Evolutionary conservation across 768 basidiomycete species (phyloP), one percentile per base, ranked within the genome.

Genomic region (Pisolithus marmoratus): DNA sequence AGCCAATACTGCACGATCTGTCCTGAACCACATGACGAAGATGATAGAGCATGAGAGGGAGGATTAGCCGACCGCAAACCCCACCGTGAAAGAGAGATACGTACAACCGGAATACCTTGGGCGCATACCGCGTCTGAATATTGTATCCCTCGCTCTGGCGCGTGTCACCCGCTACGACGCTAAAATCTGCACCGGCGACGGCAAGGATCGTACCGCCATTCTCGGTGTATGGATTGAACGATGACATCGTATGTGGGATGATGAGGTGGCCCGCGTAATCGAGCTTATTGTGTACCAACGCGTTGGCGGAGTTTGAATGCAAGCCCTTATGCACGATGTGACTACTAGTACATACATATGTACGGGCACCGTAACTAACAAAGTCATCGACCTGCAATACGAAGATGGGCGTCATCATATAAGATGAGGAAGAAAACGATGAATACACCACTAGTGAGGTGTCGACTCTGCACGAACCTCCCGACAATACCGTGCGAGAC

Each of bases 161-260:
- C 41, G 95, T 99, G 72, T 99, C 95, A 48, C 94, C 91, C 5
- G 96, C 94, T 62, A 97, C 89, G 66, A 98, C 93, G 54, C 81
- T 81, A 69, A 98, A 98, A 68, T 94, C 90, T 42, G 83, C 80
- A 49, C 95, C 96, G 5, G 94, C 92, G 65, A 98, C 90, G 63
- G 90, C 90, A 61, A 99, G 84, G 71, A 97, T 95, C 19, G 94
- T 94, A 24, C 96, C 95, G 27, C 95, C 95, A 60, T 97, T 97
- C 60, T 92, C 84, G 2, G 84, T 77, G 80, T 96, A 95, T 0
- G 93, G 93, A 63, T 90, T 85, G 74, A 95, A 94, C 38, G 77
- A 74, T 43, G 81, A 73, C 40, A 41, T 22, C 15, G 40, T 41
- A 8, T 41, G 40, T 41, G 15, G 23, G 14, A 24, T 29, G 31